These are phyloP conservation scores for Patellifolia procumbens DNA, from an alignment of 179 eudicot genomes.

Conservation along the genomic window DNA sequence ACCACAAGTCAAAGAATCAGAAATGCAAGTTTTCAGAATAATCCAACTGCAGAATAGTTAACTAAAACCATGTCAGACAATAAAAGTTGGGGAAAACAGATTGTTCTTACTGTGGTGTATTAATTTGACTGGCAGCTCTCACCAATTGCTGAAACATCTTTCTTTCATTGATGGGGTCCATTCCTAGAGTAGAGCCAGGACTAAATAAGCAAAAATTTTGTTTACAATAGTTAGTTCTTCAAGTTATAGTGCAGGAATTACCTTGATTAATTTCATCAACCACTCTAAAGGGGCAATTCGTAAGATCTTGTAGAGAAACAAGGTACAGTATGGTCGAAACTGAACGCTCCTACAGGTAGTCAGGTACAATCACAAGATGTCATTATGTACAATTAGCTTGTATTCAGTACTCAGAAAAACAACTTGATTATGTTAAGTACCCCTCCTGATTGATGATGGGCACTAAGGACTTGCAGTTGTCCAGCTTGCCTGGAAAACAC, in stretches of 20 bases:
- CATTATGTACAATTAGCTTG: conserved; percentile 25
- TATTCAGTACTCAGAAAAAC: conserved; percentile 9
- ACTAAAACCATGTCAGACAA: conserved; percentile 4
- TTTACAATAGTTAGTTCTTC: background rate
- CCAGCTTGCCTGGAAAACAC: conserved; percentile 77
- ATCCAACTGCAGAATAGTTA: background rate
- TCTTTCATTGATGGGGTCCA: conserved; percentile 97
- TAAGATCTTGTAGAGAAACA: conserved; percentile 96
- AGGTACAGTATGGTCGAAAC: conserved; percentile 97
- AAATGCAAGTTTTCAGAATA: background rate
- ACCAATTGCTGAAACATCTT: conserved; percentile 99
- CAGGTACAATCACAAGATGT: conserved; percentile 10
- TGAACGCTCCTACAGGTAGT: conserved; percentile 91
- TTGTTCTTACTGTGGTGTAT: conserved; percentile 93
- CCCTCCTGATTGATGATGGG: conserved; percentile 99
- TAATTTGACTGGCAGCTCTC: conserved; percentile 90
- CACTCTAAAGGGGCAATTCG: conserved; percentile 97
- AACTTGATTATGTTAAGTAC: conserved; percentile 38
- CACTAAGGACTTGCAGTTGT: conserved; percentile 94
- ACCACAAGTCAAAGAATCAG: background rate
- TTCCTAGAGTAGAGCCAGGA: conserved; percentile 51
- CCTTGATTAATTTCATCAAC: conserved; percentile 99
- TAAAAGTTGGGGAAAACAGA: background rate
- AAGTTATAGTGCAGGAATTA: conserved; percentile 19
- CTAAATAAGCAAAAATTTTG: background rate